These are phyloP conservation scores for Punctularia strigosozonata DNA, from an alignment of 768 basidiomycete species.

Conservation along the genomic window DNA sequence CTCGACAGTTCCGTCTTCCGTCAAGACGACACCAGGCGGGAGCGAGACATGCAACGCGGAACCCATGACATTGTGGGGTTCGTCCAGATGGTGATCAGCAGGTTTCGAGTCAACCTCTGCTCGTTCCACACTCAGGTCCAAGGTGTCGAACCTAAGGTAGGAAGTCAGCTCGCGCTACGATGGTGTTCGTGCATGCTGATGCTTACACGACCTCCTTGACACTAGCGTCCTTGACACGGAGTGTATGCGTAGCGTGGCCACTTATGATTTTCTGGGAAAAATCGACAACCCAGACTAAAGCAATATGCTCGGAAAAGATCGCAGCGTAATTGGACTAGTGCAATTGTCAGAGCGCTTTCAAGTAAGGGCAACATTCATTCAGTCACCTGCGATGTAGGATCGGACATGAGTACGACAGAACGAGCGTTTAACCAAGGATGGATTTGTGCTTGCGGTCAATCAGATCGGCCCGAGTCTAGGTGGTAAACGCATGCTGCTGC, in stretches of 20 bases:
- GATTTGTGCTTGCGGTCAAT: too few species aligned
- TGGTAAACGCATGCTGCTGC: too few species aligned
- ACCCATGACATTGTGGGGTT: slow-evolving; percentile 27
- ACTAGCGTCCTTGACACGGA: slow-evolving; percentile 40
- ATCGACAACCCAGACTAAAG: slow-evolving; percentile 72
- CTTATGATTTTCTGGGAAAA: slow-evolving; percentile 47
- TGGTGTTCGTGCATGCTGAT: neutral
- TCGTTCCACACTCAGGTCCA: slow-evolving; percentile 46
- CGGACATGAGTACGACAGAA: too few species aligned
- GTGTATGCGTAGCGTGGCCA: slow-evolving; percentile 54
- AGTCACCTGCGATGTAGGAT: too few species aligned
- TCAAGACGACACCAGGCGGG: slow-evolving; percentile 5
- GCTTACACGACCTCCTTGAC: slow-evolving; percentile 52
- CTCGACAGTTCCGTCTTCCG: slow-evolving; percentile 16
- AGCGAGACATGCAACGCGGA: slow-evolving; percentile 27
- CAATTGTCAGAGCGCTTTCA: slow-evolving; percentile 44
- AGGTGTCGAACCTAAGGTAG: slow-evolving; percentile 56
- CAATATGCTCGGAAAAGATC: slow-evolving; percentile 53
- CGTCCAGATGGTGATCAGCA: slow-evolving; percentile 21
- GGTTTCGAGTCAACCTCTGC: slow-evolving; percentile 40
- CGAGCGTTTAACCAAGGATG: too few species aligned
- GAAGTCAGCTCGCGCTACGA: neutral
- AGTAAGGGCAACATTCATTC: too few species aligned
- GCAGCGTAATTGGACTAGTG: slow-evolving; percentile 69
- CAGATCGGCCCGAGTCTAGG: too few species aligned